Evolutionary conservation across 228 moss, liverwort and hornwort species (phyloP), one percentile per base, ranked within the genome.

Genomic region (Sphagnum magellanicum): DNA sequence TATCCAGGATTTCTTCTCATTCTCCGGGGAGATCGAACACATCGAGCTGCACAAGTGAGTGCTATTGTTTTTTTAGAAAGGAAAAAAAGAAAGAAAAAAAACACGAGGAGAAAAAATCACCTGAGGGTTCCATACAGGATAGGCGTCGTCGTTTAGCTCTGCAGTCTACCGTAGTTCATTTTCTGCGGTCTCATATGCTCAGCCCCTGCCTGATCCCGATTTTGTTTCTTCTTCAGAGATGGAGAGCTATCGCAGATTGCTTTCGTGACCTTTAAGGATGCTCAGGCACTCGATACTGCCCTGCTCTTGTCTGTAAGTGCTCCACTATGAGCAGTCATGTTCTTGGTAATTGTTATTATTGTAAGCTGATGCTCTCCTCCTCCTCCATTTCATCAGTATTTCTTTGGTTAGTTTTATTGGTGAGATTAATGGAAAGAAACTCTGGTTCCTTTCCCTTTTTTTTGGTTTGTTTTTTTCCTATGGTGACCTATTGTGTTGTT

Each of bases 1-100:
- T 68, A 86, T 97, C 72, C 89, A 87, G 66, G 97, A 97, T 50
- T 97, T 97, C 70, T 97, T 97, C 85, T 93, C 97, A 32, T 97
- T 97, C 70, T 97, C 97, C 72, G 97, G 97, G 57, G 97, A 97
- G 83, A 91, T 97, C 73, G 81, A 86, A 72, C 90, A 91, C 64
- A 88, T 97, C 5, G 93, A 97, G 66, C 88, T 97, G 50, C 90
- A 88, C 57, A 97, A 90, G 97, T 97, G 3, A 6, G 81, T 62
- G 17, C 16, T 8, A 1, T 55, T 55, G 8, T 8, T 12, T 55
- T 55, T 1, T 12, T 55, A 12, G 9, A 55, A 8, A 55, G 55
- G 9, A 55, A 8, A 55, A 4, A 55, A 12, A 55, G 55, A 55
- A 32, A 32, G 32, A 32, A 32, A 32, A 32, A 32, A 32, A 32